Base-by-base conservation (phyloP, 2,329 filamentous ascomycete genomes). In the Ceratocystis variospora region DNA sequence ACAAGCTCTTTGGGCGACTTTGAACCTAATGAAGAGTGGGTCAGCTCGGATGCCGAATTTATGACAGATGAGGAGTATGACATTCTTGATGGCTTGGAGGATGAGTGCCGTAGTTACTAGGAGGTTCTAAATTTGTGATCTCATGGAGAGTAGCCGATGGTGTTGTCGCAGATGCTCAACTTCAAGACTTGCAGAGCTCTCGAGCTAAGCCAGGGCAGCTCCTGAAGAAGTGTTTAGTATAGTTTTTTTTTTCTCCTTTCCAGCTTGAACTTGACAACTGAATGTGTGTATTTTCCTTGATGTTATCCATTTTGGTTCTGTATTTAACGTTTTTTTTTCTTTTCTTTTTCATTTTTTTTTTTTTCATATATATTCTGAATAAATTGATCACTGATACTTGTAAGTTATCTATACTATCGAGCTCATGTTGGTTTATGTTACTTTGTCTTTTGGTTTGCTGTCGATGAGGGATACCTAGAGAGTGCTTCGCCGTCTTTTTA, bases 21-120 rank as follows among this genome's bases (percentile, higher is more conserved):
- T 68, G 78, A 76, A 44, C 79, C 81, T 65, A 79, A 79, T 45
- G 83, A 84, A n/a, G 86, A 87, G 61, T 85, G 82, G 79, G 80
- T 84, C 50, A 78, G 76, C n/a, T 82, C 81, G 0, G 84, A 86
- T 12, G 85, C 88, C 68, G 89, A 87, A 12, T 96, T 96, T 80
- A 78, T 96, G 80, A 97, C 94, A 0, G 94, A 99, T 70, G 94
- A 97, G 75, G 94, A 99, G 77, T 99, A 97, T 75, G 94, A 99
- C 72, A 92, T 97, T 70, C 84, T 97, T 59, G 91, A 96, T 77
- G 93, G 91, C 55, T 96, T 90, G 68, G 93, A 97, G 71, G 89
- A 96, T 75, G 93, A 97, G 74, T 87, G 83, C 70, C 84, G 69
- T 83, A 83, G 71, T 25, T 31, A n/a, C 7, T 55, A 25, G 31